Base-by-base conservation (phyloP, 768 basidiomycete species). In the Boletus tylopilopsis region DNA sequence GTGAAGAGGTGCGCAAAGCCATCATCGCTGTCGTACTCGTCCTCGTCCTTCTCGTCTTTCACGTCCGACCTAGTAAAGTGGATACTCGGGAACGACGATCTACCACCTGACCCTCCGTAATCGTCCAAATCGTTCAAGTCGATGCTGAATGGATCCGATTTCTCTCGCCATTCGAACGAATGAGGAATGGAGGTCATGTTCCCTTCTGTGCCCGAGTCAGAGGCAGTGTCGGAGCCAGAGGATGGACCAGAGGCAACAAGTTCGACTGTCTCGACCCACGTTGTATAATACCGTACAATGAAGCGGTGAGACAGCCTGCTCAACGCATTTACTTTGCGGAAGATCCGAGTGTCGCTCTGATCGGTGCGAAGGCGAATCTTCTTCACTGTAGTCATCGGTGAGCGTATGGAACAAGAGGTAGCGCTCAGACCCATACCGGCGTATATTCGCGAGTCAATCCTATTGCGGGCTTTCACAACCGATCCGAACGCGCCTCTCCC, bases 381-480 rank as follows among this genome's bases (percentile, higher is more conserved):
- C 76, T 97, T 94, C 45, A 94, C 90, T 86, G 60, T 45, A 24
- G 32, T 39, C 19, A 22, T 33, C 34, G 15, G 38, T 52, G 15
- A 56, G 43, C 4, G 16, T 23, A 11, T 16, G 9, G n/a, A n/a
- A 21, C 22, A 34, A 23, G 43, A 21, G 15, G 13, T 8, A 29
- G 21, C 19, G 22, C 11, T 6, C 7, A 32, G 15, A 34, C 19
- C 71, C 76, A 10, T 46, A 84, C 85, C 85, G 12, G 89, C 90
- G 63, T 93, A 94, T 48, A 91, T 88, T 21, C 88, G 76, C 11
- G 75, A 79, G 62, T 96, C 94, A 19, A 94, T 83, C 72, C 83
- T 89, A 61, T 95, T 93, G 39, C 85, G 77, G 3, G 93, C 94
- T 64, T 96, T 96, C 25, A 96, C 92, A 0, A 96, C 93, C n/a